A percentile compares a stretch with the other conserved stretches of the same genome.
Evolutionary conservation across 352 stramenopile species (phyloP).

Genomic region (Pythium brachiatum): DNA sequence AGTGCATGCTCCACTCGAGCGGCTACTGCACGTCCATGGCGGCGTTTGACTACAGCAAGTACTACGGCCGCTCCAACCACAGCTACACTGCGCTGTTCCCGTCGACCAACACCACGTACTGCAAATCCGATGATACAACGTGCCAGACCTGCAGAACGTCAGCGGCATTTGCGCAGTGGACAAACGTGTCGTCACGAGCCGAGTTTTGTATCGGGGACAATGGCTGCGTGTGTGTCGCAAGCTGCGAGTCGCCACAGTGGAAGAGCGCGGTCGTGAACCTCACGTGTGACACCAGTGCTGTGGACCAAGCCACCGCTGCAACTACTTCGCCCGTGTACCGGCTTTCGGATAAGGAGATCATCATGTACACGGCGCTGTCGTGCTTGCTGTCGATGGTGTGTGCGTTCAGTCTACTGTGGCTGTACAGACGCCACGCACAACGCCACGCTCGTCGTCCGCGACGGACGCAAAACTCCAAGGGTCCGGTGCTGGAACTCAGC

Average conservation of each 20-base stretch:
- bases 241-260: constrained; percentile 52
- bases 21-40: constrained; percentile 57
- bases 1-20: constrained; percentile 48
- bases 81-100: constrained; percentile 34
- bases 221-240: constrained; percentile 50
- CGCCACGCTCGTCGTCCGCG: constrained; percentile 24
- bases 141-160: constrained; percentile 20
- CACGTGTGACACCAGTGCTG: constrained; percentile 32
- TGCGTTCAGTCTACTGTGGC: constrained; percentile 15
- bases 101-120: constrained; percentile 61
- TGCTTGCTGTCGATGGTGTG: constrained; percentile 12
- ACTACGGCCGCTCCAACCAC: constrained; percentile 35
- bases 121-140: constrained; percentile 32
- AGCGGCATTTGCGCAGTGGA: constrained; percentile 28
- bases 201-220: constrained; percentile 43
- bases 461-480: constrained; percentile 21
- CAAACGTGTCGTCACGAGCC: constrained; percentile 26
- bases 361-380: constrained; percentile 20
- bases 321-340: background rate
- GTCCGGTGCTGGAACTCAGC: constrained; percentile 39
- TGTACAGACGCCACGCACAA: constrained; percentile 12
- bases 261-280: constrained; percentile 33
- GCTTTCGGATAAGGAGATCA: constrained; percentile 7
- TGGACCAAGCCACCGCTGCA: background rate
- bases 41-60: constrained; percentile 35